A percentile compares a stretch with the other conserved stretches of the same genome.
phyloP scores from a whole-genome alignment of 2,329 filamentous ascomycete species.

The Talaromyces amestolkiae region DNA sequence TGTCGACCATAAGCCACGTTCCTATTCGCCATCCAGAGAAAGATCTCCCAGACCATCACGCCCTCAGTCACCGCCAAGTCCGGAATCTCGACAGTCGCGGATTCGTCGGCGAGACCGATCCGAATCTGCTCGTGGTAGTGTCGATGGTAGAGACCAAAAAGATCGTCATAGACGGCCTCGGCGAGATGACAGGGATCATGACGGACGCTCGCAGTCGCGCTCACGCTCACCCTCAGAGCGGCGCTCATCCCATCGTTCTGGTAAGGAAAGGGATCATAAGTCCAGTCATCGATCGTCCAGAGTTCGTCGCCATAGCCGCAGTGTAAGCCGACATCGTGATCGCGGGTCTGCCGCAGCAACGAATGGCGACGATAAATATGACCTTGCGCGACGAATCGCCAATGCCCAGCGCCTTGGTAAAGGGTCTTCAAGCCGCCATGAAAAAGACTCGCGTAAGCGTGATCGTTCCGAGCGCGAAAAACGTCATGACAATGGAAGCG shows the following conservation, averaged over 20 bases:
- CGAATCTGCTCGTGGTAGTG: conserved; percentile 25
- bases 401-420: conserved; percentile 30
- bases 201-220: conserved; percentile 39
- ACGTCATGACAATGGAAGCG: conserved; percentile 24
- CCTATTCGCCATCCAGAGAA: conserved; percentile 34
- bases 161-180: conserved; percentile 21
- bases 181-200: conserved; percentile 42
- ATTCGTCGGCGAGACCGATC: conserved; percentile 54
- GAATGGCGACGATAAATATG: conserved; percentile 25
- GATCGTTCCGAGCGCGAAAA: conserved; percentile 28
- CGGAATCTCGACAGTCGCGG: conserved; percentile 21
- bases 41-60: conserved; percentile 29
- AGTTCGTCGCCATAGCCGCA: conserved; percentile 46
- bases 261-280: conserved; percentile 55
- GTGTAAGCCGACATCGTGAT: conserved; percentile 36
- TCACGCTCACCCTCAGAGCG: conserved; percentile 64
- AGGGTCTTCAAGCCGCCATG: conserved; percentile 27
- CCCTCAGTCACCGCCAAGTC: conserved; percentile 30
- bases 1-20: conserved; percentile 29
- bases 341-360: conserved; percentile 26
- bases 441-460: conserved; percentile 27
- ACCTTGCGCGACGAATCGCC: conserved; percentile 29
- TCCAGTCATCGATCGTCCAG: conserved; percentile 30
- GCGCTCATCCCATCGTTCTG: conserved; percentile 60
- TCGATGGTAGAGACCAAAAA: conserved; percentile 27